Evolutionary conservation across 352 stramenopile species (phyloP), one percentile per base, ranked within the genome.

Genomic region (Globisporangium orthogonon): DNA sequence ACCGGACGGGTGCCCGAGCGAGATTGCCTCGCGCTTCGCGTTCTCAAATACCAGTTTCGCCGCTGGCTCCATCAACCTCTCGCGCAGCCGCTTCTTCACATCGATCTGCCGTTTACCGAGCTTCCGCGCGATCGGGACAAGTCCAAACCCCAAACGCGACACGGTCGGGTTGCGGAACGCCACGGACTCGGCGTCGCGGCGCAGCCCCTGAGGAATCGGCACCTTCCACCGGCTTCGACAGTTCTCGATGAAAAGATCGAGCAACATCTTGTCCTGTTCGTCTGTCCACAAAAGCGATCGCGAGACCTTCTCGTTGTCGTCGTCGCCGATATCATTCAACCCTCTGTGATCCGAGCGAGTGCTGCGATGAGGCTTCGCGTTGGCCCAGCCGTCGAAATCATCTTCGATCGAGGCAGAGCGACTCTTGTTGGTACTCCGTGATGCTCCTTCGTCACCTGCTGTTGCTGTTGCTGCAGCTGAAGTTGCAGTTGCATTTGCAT

Each of bases 11-110:
- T 87, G 85, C 28, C 73, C 63, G 29, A 33, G 52, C 14, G 70
- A 17, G 23, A 71, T 70, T 11, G 71, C 71, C 50, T 84, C 78
- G 29, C 65, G 72, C 45, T 92, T 90, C 3, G 79, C 78, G 1
- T 60, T 58, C 58, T 90, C 80, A 17, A 89, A 70, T 30, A 70
- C 30, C 10, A 85, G 52, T 40, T 87, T 88, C 1, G 76, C 70
- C 1, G 67, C 52, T 18, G 83, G 83, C 60, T 90, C 78, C 40
- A 75, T 59, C 17, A 89, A 52, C 54, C 83, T 83, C 57, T 89
- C 78, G 54, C 87, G 87, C 2, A 92, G 55, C 1, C 83, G 66
- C 54, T 90, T 89, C 66, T 89, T 89, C 30, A 92, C 83, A 45
- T 92, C 83, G 48, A 89, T 90, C 23, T 76, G 76, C 1, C 80